Base-by-base conservation (phyloP, 129 eudicot species). In the Apium graveolens region DNA sequence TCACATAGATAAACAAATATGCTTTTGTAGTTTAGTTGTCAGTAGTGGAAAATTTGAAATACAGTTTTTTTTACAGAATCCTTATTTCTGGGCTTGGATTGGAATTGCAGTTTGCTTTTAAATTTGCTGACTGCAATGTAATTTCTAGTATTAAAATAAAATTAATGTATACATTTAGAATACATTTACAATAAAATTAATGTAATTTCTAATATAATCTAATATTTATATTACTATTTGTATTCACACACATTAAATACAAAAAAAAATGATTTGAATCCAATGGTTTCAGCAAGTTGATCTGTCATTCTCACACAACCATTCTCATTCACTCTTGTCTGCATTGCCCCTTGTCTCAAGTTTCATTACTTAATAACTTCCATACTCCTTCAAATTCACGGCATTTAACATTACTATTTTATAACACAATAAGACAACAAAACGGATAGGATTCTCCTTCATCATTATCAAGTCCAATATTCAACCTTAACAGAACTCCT, bases 331-430 rank as follows among this genome's bases (percentile, higher is more conserved):
- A 65, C 39, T 65, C 39, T 65, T 29, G 37, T 65, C 71, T 29
- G 71, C 71, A 65, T 65, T 65, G 71, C 71, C 71, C 71, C 71
- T 65, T 65, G 37, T 65, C 71, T 65, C 71, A 65, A 27, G 38
- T 65, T 65, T 16, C 71, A 5, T 8, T n/a, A n/a, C 37, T 29
- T 63, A 24, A 55, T 16, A 21, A 55, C 70, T 63, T 63, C 37
- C 37, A 63, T 31, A 63, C 71, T 65, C 71, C 39, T 57, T 57
- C 32, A n/a, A 57, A n/a, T 10, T 20, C 71, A 65, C 71, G 71
- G 71, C 71, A 65, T n/a, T n/a, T 31, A 8, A 4, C 37, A 65
- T 14, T 65, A 12, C 1, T 16, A 63, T n/a, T 65, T 31, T 27
- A 65, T 65, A 27, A 65, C 14, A 65, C 39, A 29, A 29, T 0